A percentile compares a stretch with the other conserved stretches of the same genome.
phyloP scores from a whole-genome alignment of 148 eudicot genomes.

The Vaccinium myrtillus region DNA sequence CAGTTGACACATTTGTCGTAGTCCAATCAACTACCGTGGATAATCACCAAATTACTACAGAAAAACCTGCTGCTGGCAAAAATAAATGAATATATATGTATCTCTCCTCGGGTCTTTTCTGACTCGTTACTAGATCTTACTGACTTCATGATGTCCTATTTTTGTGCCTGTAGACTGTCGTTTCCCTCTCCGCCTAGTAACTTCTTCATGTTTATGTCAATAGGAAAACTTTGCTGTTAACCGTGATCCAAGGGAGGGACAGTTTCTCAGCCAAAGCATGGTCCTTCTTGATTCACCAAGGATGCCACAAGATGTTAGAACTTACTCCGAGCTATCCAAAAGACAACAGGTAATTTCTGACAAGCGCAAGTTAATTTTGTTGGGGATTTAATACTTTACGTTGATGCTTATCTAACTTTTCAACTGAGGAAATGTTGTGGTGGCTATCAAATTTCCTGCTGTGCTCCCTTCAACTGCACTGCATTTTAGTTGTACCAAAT shows the following conservation, averaged over 20 bases:
- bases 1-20: background rate
- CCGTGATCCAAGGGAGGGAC: conserved; percentile 54
- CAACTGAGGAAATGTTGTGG: background rate
- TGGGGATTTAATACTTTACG: background rate
- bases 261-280: conserved; percentile 34
- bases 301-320: conserved; percentile 51
- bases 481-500: background rate
- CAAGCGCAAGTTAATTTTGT: background rate
- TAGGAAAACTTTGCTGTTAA: conserved; percentile 66
- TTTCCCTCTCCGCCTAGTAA: background rate
- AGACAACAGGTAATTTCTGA: conserved; percentile 53
- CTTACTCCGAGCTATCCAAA: conserved; percentile 46
- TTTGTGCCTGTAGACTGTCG: background rate
- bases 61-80: background rate
- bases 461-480: background rate
- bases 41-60: background rate
- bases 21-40: background rate
- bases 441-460: background rate
- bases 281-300: conserved; percentile 52
- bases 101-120: background rate
- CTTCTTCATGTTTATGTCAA: background rate
- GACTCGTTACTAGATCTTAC: background rate
- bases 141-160: background rate
- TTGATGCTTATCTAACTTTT: background rate
- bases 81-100: background rate